Percentiles rank a stretch among this genome's conserved stretches.
phyloP scores from a whole-genome alignment of 2,329 filamentous ascomycete species.

The Dactylellina leptospora region DNA sequence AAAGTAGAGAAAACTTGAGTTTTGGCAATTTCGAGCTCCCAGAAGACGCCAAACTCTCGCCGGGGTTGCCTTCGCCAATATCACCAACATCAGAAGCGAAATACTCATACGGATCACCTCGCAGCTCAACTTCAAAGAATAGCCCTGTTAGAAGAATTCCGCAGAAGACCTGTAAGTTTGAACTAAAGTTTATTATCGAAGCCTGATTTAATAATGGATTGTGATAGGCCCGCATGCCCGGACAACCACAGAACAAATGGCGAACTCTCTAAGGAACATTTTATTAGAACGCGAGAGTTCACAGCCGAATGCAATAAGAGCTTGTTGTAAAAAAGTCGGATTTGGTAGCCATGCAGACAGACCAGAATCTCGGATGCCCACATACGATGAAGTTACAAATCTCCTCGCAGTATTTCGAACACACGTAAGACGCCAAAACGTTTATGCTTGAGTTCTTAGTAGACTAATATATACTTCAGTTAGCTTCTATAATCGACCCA shows the following conservation, averaged over 20 bases:
- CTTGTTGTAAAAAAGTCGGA: constrained; percentile 37
- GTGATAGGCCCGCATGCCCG: constrained; percentile 36
- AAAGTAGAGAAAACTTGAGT: constrained; percentile 17
- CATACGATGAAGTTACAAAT: constrained; percentile 31
- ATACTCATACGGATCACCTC: constrained; percentile 19
- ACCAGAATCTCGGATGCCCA: constrained; percentile 31
- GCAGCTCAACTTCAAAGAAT: constrained; percentile 7
- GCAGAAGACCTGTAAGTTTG: constrained; percentile 31
- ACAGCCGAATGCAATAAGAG: not conserved
- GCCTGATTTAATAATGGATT: not conserved
- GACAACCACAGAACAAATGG: constrained; percentile 46
- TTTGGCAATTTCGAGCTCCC: constrained; percentile 11
- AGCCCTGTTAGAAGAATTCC: constrained; percentile 3
- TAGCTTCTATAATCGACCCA: constrained; percentile 38
- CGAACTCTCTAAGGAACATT: constrained; percentile 31
- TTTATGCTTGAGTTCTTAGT: not conserved
- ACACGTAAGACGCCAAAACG: constrained; percentile 16
- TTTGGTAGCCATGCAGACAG: constrained; percentile 24
- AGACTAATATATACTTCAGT: not conserved
- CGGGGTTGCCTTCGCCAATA: constrained; percentile 34
- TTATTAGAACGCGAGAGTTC: constrained; percentile 31
- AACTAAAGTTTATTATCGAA: not conserved
- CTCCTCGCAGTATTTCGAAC: constrained; percentile 33
- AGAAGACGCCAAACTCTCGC: constrained; percentile 19
- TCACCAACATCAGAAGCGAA: constrained; percentile 31